phyloP scores from a whole-genome alignment of 2,329 filamentous ascomycete genomes.

The Aspergillus latus region DNA sequence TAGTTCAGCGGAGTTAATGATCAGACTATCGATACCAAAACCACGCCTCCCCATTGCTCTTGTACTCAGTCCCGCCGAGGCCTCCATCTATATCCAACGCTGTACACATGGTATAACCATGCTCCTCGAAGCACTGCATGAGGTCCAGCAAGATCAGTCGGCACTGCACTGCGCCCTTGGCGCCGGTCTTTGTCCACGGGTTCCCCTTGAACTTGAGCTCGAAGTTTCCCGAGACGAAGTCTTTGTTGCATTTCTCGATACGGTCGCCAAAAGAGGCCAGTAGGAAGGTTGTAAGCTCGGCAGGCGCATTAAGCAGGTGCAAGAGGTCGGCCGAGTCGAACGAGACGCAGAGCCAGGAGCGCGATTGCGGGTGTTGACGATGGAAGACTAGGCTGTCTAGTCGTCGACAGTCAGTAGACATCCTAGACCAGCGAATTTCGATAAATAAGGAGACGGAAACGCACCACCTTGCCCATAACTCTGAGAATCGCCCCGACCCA shows the following conservation, averaged over 20 bases:
- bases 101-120: constrained; percentile 9
- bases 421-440: too few species aligned
- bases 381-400: too few species aligned
- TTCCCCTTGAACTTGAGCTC: constrained; percentile 5
- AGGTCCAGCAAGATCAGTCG: constrained; percentile 7
- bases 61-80: constrained; percentile 1
- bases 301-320: constrained; percentile 8
- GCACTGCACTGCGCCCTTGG: constrained; percentile 2
- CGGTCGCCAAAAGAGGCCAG: constrained; percentile 2
- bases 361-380: too few species aligned
- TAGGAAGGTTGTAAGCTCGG: constrained; percentile 1
- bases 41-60: constrained; percentile 9
- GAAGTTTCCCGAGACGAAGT: constrained; percentile 10
- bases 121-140: constrained; percentile 5
- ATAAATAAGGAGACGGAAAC: neutral
- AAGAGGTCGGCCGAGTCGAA: constrained; percentile 8
- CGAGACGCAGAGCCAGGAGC: constrained; percentile 10
- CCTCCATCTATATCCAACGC: constrained; percentile 10
- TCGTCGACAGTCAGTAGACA: too few species aligned
- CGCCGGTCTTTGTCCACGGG: neutral
- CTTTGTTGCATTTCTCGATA: constrained; percentile 9
- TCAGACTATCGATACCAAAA: constrained; percentile 12
- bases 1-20: too few species aligned
- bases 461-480: neutral
- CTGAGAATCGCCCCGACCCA: neutral